Percentiles rank a stretch among this genome's conserved stretches.
These are phyloP conservation scores for Castanea crenata DNA, from an alignment of 306 rosid species.

Conservation along the genomic window DNA sequence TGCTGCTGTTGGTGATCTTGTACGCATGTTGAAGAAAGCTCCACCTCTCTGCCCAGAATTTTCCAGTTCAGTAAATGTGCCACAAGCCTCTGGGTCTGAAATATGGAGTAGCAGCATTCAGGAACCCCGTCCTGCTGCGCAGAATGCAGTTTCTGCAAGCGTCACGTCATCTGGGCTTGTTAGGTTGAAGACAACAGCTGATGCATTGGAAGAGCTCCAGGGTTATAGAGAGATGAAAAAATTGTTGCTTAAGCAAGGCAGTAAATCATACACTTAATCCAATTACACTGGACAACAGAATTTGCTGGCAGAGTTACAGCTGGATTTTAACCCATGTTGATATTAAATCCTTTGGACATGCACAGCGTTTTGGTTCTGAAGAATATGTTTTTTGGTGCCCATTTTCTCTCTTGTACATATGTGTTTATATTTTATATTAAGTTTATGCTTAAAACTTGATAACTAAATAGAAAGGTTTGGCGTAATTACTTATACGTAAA, in stretches of 20 bases:
- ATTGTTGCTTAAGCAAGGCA: conserved; percentile 42
- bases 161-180: conserved; percentile 38
- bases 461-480: neutral
- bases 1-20: conserved; percentile 82
- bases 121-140: conserved; percentile 34
- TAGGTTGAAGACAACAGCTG: conserved; percentile 57
- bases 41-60: conserved; percentile 73
- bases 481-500: neutral
- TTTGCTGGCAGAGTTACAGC: neutral
- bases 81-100: conserved; percentile 31
- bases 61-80: conserved; percentile 34
- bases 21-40: conserved; percentile 69
- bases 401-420: conserved; percentile 25
- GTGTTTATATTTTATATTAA: conserved; percentile 5
- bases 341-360: conserved; percentile 18
- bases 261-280: conserved; percentile 33
- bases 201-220: conserved; percentile 85
- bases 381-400: neutral
- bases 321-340: conserved; percentile 3
- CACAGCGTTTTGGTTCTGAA: conserved; percentile 23
- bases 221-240: conserved; percentile 69
- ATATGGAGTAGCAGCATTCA: conserved; percentile 26
- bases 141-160: conserved; percentile 33
- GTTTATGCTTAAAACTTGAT: neutral
- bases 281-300: conserved; percentile 4